Base-by-base conservation (phyloP, 176 grass and related monocot species). In the Cenchrus americanus region DNA sequence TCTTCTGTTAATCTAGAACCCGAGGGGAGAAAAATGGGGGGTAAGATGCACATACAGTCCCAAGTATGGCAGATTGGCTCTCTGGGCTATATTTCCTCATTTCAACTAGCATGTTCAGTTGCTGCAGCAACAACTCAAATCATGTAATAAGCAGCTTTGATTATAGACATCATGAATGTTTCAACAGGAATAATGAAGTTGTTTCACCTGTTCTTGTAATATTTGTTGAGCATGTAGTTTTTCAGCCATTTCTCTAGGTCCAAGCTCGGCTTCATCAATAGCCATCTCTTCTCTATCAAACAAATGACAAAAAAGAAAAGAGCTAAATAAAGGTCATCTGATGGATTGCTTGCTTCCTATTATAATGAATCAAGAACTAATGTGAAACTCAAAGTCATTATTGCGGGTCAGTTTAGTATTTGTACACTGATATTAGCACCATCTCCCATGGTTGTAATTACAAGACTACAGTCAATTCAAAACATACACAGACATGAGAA, bases 201-300 rank as follows among this genome's bases (percentile, higher is more conserved):
- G 53, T 3, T 53, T 88, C 49, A 93, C 94, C 91, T 93, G 82
- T 66, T 93, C 73, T 78, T 97, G 91, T 22, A 87, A 30, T 79
- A 83, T 79, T 46, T 89, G 83, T 68, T 91, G 88, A 85, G 59
- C 70, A 30, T 64, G 69, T 42, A 93, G 69, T 81, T 97, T 97
- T 82, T 89, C 91, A 50, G 73, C 65, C 63, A 93, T 90, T 21
- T 91, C 91, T 87, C 80, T 60, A 69, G 80, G 78, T 18, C 83
- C 81, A 84, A 93, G 84, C 82, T 97, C 94, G 17, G 89, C 91
- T 82, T 97, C 89, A 87, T 97, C 91, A 86, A 93, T 97, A 78
- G 91, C 89, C 50, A 89, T 89, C 79, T 97, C 91, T 87, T 97
- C 94, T 87, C 91, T 97, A 61, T 81, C 48, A 85, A 87, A 85